Evolutionary conservation across 2,329 filamentous ascomycete species (phyloP).

Genomic region (Hymenoscyphus salicellus): DNA sequence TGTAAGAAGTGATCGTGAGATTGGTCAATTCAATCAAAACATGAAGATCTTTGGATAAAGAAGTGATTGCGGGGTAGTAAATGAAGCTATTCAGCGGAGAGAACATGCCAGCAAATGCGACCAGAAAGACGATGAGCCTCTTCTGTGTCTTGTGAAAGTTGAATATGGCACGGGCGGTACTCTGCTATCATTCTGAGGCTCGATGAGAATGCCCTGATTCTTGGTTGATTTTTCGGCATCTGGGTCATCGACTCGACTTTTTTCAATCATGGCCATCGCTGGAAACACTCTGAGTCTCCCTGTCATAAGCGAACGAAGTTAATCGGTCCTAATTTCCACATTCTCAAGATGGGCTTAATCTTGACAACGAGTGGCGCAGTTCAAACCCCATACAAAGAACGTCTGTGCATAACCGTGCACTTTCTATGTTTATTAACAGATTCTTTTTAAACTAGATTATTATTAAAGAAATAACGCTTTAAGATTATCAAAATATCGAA

Average conservation of each 20-base stretch:
- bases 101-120: slow-evolving; percentile 29
- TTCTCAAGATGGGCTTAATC: no score
- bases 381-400: no score
- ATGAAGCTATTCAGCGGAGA: slow-evolving; percentile 31
- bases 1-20: slow-evolving; percentile 17
- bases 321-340: no score
- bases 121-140: slow-evolving; percentile 25
- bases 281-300: no score
- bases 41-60: slow-evolving; percentile 41
- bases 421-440: no score
- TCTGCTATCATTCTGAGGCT: background rate
- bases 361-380: no score
- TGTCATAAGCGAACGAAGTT: no score
- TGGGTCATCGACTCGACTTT: background rate
- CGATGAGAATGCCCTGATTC: background rate
- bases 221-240: background rate
- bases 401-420: no score
- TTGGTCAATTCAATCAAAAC: slow-evolving; percentile 30
- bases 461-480: no score
- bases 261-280: background rate
- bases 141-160: slow-evolving; percentile 16
- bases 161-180: slow-evolving; percentile 3
- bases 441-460: no score
- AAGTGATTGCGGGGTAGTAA: slow-evolving; percentile 44
- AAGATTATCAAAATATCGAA: no score